phyloP scores from a whole-genome alignment of 169 alveolate genomes.

The Cryptosporidium ubiquitum region DNA sequence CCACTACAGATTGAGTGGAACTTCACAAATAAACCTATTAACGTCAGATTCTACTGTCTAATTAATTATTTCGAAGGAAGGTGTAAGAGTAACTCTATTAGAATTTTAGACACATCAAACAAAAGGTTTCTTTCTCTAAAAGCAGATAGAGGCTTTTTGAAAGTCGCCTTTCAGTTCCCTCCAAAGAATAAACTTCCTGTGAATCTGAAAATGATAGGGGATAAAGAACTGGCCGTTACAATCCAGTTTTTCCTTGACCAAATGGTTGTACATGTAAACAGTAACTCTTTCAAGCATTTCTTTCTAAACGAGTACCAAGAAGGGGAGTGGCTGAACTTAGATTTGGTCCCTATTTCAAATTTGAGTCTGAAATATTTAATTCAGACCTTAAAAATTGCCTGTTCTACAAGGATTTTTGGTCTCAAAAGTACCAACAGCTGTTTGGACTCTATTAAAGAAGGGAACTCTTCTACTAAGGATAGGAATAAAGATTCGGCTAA shows the following conservation, averaged over 20 bases:
- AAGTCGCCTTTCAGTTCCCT: constrained; percentile 62
- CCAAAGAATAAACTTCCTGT: constrained; percentile 31
- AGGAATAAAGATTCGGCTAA: background rate
- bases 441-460: background rate
- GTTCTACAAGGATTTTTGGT: background rate
- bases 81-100: constrained; percentile 41
- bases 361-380: background rate
- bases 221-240: background rate
- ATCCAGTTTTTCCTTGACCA: constrained; percentile 6
- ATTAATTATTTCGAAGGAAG: constrained; percentile 35
- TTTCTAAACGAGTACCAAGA: constrained; percentile 5
- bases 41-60: background rate
- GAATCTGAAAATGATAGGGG: background rate
- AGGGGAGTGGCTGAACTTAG: constrained; percentile 58
- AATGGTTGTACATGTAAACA: background rate
- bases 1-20: constrained; percentile 40
- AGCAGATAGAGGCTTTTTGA: constrained; percentile 20
- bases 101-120: background rate
- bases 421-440: background rate
- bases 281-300: background rate
- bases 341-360: constrained; percentile 20
- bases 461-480: background rate
- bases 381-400: background rate
- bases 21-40: background rate
- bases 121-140: background rate